Percentiles rank a stretch among this genome's conserved stretches.
Conservation (phyloP, 2,329 filamentous ascomycete genomes). For the Clonostachys solani region DNA sequence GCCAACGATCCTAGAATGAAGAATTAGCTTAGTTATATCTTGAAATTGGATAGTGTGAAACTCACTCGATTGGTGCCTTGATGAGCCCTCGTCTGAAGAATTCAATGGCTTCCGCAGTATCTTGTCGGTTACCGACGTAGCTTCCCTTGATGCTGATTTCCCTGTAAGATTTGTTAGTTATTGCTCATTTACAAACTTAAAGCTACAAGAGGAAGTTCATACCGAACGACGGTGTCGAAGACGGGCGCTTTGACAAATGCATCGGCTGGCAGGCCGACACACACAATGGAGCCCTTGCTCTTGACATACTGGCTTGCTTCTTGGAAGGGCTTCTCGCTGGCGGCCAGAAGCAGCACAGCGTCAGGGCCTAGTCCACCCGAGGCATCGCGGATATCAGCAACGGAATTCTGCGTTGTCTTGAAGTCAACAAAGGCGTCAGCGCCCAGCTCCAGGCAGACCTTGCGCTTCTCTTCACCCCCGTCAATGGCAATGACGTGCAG, state of each 20-base stretch:
- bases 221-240: slow-evolving; percentile 76
- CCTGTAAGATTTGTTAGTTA: slow-evolving; percentile 6
- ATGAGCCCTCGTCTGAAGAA: slow-evolving; percentile 83
- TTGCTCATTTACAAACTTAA: background rate
- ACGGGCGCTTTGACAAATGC: slow-evolving; percentile 80
- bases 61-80: slow-evolving; percentile 74
- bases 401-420: slow-evolving; percentile 66
- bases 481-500: slow-evolving; percentile 78
- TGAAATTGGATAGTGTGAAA: background rate
- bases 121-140: slow-evolving; percentile 89
- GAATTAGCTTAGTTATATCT: no score
- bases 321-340: slow-evolving; percentile 88
- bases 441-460: slow-evolving; percentile 66
- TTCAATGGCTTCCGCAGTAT: slow-evolving; percentile 83
- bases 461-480: slow-evolving; percentile 73
- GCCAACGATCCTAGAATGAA: no score
- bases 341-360: slow-evolving; percentile 81
- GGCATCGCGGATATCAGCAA: slow-evolving; percentile 77
- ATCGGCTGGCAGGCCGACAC: slow-evolving; percentile 80
- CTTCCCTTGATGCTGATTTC: slow-evolving; percentile 92
- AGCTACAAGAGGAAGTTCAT: background rate
- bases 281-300: slow-evolving; percentile 75
- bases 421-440: slow-evolving; percentile 78
- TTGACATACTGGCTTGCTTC: slow-evolving; percentile 87
- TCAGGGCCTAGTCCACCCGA: slow-evolving; percentile 79